Base-by-base conservation (phyloP, 1,284 basidiomycete species). In the Pisolithus thermaeus region DNA sequence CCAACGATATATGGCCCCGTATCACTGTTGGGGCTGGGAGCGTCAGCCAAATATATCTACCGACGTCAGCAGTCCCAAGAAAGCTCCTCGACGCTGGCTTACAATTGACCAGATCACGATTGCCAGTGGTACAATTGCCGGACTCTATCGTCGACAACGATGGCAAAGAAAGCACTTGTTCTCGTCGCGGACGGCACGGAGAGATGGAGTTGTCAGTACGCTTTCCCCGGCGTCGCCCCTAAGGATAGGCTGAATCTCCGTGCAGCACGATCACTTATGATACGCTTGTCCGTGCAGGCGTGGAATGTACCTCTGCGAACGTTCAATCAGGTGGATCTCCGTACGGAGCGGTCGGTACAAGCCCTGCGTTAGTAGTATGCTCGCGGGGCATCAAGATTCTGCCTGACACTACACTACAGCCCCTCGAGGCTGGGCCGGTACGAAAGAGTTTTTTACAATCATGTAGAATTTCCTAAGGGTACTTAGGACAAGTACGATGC, bases 151-250 rank as follows among this genome's bases (percentile, higher is more conserved):
- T 2, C 7, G 25, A 47, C 16, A n/a, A 5, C 14, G 28, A 67
- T 64, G 62, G 45, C 62, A 38, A 64, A 67, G 55, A 66, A 58
- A 35, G 87, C 85, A 22, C 70, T 90, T 25, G 76, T 93, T 49
- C 73, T 93, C 22, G 79, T 93, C n/a, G 87, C 91, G n/a, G 79
- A 93, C 62, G 92, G 91, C 7, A 91, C 90, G 0, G 91, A 94
- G 62, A 92, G 68, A 91, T 91, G 81, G 91, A 94, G 70, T 90
- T 90, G 88, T 88, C 63, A 64, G 62, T 25, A 12, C 11, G 14
- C 6, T 22, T 18, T 14, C 32, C 46, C 7, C 18, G 32, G 7
- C 18, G 35, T 45, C 12, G 45, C 7, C 38, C 44, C 45, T 55
- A 23, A 46, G 45, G 44, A 45, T 28, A 48, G 51, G 30, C 55